A percentile compares a stretch with the other conserved stretches of the same genome.
These are phyloP conservation scores for Amauroascus niger DNA, from an alignment of 2,329 filamentous ascomycete genomes.

Conservation along the genomic window DNA sequence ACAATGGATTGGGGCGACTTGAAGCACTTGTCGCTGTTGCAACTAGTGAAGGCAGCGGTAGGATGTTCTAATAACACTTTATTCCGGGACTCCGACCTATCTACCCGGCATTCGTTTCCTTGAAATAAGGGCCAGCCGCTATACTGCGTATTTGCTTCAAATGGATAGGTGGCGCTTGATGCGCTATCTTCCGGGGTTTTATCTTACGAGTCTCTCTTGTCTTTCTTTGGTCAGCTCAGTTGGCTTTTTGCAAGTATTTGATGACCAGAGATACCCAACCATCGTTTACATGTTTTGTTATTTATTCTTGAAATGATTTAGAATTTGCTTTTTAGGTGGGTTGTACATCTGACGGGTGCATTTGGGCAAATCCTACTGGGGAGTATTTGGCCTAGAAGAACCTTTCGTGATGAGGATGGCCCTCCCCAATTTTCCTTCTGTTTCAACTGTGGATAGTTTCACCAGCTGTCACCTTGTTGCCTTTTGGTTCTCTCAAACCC, in stretches of 20 bases:
- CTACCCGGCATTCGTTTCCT: background rate
- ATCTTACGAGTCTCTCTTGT: background rate
- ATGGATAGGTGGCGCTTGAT: background rate
- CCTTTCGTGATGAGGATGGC: background rate
- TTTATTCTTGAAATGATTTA: background rate
- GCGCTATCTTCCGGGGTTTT: background rate
- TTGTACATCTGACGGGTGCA: background rate
- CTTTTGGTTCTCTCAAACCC: background rate
- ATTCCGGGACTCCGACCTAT: background rate
- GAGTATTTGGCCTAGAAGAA: background rate
- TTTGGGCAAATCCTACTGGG: background rate
- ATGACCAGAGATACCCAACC: constrained; percentile 6
- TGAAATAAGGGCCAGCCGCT: too few species aligned
- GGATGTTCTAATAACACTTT: background rate
- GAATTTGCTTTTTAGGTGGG: background rate
- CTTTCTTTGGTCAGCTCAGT: constrained; percentile 1
- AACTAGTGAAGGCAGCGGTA: constrained; percentile 29
- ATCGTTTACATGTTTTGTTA: background rate
- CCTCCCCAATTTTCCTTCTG: background rate
- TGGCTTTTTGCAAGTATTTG: background rate
- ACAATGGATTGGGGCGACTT: constrained; percentile 37
- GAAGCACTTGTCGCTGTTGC: constrained; percentile 44
- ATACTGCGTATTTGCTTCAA: too few species aligned
- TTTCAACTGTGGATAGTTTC: background rate
- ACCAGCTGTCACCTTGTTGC: background rate